Base-by-base conservation (phyloP, 345 rosid genomes). In the Stellera chamaejasme region DNA sequence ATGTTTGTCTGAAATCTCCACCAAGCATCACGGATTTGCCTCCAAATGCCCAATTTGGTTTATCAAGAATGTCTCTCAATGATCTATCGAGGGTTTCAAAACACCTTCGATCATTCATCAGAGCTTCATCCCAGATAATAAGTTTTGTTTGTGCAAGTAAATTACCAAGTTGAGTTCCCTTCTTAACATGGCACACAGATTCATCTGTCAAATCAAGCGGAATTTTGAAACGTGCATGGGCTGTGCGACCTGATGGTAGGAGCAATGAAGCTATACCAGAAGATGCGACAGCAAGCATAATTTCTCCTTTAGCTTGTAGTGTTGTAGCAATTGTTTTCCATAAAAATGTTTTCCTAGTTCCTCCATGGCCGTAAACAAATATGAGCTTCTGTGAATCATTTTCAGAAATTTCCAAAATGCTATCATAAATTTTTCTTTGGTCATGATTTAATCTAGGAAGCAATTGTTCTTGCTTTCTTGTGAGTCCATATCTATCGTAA, bases 151-250 rank as follows among this genome's bases (percentile, higher is more conserved):
- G 23, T 19, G 23, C 23, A 19, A 19, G 23, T 1, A 19, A 19
- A 19, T 19, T 19, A 19, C 58, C 2, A 54, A 23, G 3, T 44
- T 27, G 10, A 51, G 19, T 3, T 56, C 48, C n/a, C 43, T 8
- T n/a, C 25, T 55, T 9, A 11, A 64, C 55, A 2, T 44, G 11
- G 51, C 50, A 50, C 10, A 52, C 65, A 1, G 62, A 59, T 2
- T 19, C 1, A 8, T 19, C 23, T 19, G 2, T 45, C 8, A 36
- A 1, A 7, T 47, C 23, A 6, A 67, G 5, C 6, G 52, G 58
- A 12, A 67, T 61, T 10, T 32, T 27, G 14, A 69, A 64, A 5
- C 58, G 25, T 1, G 58, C 59, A 13, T 55, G 61, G 1, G 25
- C 32, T 6, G 54, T 68, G n/a, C 39, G 1, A 1, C 72, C 47